Percentiles rank a stretch among this genome's conserved stretches.
phyloP scores from a whole-genome alignment of 164 flowering plant species.

The Vitis rotundifolia region DNA sequence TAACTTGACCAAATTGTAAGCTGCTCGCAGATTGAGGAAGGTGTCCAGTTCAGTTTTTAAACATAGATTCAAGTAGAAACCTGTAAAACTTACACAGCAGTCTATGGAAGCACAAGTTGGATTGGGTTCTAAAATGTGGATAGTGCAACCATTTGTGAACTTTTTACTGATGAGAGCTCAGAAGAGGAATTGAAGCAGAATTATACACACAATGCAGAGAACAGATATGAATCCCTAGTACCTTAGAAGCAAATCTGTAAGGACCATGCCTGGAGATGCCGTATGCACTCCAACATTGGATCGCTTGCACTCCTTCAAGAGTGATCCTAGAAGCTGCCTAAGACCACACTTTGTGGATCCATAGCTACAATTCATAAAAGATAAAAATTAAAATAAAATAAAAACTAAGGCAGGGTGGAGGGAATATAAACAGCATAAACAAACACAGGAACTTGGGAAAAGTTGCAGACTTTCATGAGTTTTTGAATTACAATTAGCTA shows the following conservation, averaged over 20 bases:
- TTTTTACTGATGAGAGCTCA: too few relatives aligned
- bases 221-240: slow-evolving; percentile 14
- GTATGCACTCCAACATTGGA: slow-evolving; percentile 92
- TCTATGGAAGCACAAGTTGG: too few relatives aligned
- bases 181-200: background rate
- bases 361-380: slow-evolving; percentile 44
- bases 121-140: too few relatives aligned
- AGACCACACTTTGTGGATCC: slow-evolving; percentile 97
- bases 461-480: background rate
- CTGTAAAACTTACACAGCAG: too few relatives aligned
- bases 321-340: slow-evolving; percentile 90
- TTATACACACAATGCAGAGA: background rate
- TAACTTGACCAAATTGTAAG: background rate
- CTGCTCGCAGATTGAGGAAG: background rate
- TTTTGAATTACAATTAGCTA: background rate
- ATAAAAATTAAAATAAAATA: background rate
- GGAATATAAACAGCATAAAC: background rate
- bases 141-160: too few relatives aligned
- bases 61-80: background rate
- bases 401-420: background rate
- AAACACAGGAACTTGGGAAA: background rate
- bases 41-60: background rate
- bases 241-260: slow-evolving; percentile 94
- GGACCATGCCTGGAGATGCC: slow-evolving; percentile 98
- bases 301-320: slow-evolving; percentile 73